phyloP scores from a whole-genome alignment of 805 yeast genomes.

The Torulaspora franciscae region DNA sequence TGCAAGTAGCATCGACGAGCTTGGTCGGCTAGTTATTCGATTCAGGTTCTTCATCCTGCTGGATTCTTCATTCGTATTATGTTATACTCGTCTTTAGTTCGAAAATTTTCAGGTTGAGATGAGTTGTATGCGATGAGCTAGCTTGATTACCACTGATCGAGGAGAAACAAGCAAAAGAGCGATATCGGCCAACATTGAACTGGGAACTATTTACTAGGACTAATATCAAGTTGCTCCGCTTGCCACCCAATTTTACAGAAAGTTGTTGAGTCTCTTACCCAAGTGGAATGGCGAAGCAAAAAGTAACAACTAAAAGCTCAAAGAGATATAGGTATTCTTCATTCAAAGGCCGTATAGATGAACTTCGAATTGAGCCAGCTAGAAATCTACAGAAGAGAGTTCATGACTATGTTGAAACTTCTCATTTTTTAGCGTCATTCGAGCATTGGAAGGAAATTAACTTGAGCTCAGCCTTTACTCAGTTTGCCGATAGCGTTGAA shows the following conservation, averaged over 20 bases:
- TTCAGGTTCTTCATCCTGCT: too few species aligned
- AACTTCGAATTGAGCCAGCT: conserved; percentile 75
- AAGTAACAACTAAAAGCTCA: conserved; percentile 49
- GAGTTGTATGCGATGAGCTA: conserved; percentile 2
- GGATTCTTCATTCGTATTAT: conserved; percentile 2
- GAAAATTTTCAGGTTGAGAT: conserved; percentile 9
- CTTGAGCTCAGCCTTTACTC: conserved; percentile 63
- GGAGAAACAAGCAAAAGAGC: too few species aligned
- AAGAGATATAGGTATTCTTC: conserved; percentile 64
- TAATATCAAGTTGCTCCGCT: too few species aligned
- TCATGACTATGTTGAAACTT: conserved; percentile 65
- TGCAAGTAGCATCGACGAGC: neutral
- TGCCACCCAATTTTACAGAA: too few species aligned
- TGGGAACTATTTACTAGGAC: neutral
- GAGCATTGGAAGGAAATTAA: conserved; percentile 88
- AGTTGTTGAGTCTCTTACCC: too few species aligned
- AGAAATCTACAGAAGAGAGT: conserved; percentile 52
- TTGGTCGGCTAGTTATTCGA: too few species aligned
- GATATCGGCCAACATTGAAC: neutral
- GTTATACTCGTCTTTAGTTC: conserved; percentile 5
- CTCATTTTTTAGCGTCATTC: conserved; percentile 73
- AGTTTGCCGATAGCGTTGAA: conserved; percentile 53
- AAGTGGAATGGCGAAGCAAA: conserved; percentile 34
- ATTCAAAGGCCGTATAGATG: conserved; percentile 78
- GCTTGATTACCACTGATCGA: neutral